phyloP scores from a whole-genome alignment of 2,329 filamentous ascomycete genomes.

The Talaromyces albobiverticillius region DNA sequence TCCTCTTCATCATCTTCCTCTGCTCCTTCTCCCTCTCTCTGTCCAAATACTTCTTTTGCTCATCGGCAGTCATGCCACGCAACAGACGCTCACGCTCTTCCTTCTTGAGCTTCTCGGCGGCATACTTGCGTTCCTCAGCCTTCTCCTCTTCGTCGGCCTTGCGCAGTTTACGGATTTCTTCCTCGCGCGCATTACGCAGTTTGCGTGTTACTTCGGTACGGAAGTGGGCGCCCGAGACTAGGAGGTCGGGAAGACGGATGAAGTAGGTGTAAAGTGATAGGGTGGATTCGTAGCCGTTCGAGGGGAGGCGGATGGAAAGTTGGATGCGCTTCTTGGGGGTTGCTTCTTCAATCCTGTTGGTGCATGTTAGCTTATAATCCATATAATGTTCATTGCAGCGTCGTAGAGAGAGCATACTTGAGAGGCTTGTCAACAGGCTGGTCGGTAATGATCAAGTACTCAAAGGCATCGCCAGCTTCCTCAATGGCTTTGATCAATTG shows the following conservation, averaged over 20 bases:
- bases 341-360: slow-evolving; percentile 73
- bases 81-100: slow-evolving; percentile 83
- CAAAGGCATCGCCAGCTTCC: slow-evolving; percentile 73
- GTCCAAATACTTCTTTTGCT: slow-evolving; percentile 81
- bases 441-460: slow-evolving; percentile 86
- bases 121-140: slow-evolving; percentile 56
- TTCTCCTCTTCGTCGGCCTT: slow-evolving; percentile 72
- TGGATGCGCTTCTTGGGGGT: slow-evolving; percentile 80
- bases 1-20: slow-evolving; percentile 61
- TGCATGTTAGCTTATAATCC: slow-evolving; percentile 1
- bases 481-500: slow-evolving; percentile 79
- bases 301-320: slow-evolving; percentile 69
- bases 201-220: slow-evolving; percentile 86
- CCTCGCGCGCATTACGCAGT: slow-evolving; percentile 75
- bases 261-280: slow-evolving; percentile 76
- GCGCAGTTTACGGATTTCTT: slow-evolving; percentile 73
- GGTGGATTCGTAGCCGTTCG: slow-evolving; percentile 63
- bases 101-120: slow-evolving; percentile 67
- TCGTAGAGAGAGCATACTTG: slow-evolving; percentile 54
- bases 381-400: background rate
- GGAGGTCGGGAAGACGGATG: slow-evolving; percentile 77
- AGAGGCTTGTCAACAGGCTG: slow-evolving; percentile 83
- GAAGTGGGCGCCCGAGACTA: slow-evolving; percentile 77
- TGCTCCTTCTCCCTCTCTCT: slow-evolving; percentile 74
- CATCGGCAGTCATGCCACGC: slow-evolving; percentile 72